Base-by-base conservation (phyloP, 2,329 filamentous ascomycete genomes). In the Diaporthe destruens region DNA sequence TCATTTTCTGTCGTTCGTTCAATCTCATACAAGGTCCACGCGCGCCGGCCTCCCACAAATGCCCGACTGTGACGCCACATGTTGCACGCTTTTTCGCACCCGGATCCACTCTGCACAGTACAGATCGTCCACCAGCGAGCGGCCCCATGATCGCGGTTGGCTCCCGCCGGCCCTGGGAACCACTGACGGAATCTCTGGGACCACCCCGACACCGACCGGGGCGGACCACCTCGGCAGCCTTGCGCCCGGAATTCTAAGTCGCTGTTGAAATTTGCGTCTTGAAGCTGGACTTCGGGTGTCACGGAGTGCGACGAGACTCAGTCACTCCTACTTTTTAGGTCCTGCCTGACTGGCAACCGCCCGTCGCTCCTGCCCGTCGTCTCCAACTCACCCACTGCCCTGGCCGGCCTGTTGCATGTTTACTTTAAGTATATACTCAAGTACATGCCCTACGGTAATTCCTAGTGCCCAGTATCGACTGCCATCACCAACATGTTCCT, bases 401-500 rank as follows among this genome's bases (percentile, higher is more conserved):
- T 25, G 32, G 44, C 54, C 49, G 42, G 14, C n/a, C 16, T 32
- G 42, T 25, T 36, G 42, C 42, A 39, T 47, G 7, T 55, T 20
- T 49, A 49, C n/a, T n/a, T n/a, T n/a, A n/a, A n/a, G n/a, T 49
- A 49, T 44, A 9, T 66, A 47, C 39, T n/a, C n/a, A n/a, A 42
- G 12, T 53, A 25, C 61, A 32, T n/a, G n/a, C n/a, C 34, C 29
- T 14, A 32, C 6, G 53, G 34, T 29, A 44, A 16, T 61, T 29
- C 8, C 56, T 61, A 44, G 39, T 23, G n/a, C 25, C 32, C 32
- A 32, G 49, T 39, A n/a, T 67, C 36, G n/a, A 42, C 23, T 65
- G 72, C 74, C 78, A 18, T 18, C 61, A 39, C 20, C 61, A 81
- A 74, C 75, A 90, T 91, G 89, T 89, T 90, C 77, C 81, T 90